Evolutionary conservation across 495 filamentous ascomycete species (phyloP), one percentile per base, ranked within the genome.

Genomic region (Xanthoparmelia taractica): DNA sequence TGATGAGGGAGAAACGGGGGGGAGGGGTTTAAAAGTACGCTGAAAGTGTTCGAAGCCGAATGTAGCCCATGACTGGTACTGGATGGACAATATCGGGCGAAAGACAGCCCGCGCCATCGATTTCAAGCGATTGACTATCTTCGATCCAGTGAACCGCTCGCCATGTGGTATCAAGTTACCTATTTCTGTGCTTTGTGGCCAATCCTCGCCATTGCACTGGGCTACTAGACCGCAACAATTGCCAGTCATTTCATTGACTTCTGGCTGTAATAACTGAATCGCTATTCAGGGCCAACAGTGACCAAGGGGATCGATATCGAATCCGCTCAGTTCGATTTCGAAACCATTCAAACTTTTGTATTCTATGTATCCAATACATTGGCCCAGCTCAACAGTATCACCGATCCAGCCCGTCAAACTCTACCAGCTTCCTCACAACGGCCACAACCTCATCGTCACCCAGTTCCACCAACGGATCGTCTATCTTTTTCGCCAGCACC

Each of bases 381-480:
- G 27, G 18, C 43, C n/a, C 43, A 7, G 43, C 43, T 7, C 20
- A 11, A 47, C 25, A 56, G 17, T 18, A 27, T 31, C 25, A 63
- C 18, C 36, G 29, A 78, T 96, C 92, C 73, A 96, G 70, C 13
- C 93, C 93, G 77, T 96, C 91, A 68, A 91, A 80, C 76, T 95
- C 89, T 65, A 97, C 85, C 71, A 97, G 75, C 73, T 81, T 82
- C 66, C 86, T 85, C 58, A 93, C 90, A 52, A 87, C 73, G 66
- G 79, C 83, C 63, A 98, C 87, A 12, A 97, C 85, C 68, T 87
- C 85, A 63, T 80, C 83, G 15, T 69, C 73, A 8, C 52, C 18
- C 58, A 87, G 61, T 60, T 87, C 80, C 65, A 82, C 63, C 10
- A 75, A 76, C 3, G 91, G 90, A 62, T 92, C 85, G 67, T 94